phyloP scores from a whole-genome alignment of 1,284 basidiomycete genomes.

The Cryptococcus wingfieldii region DNA sequence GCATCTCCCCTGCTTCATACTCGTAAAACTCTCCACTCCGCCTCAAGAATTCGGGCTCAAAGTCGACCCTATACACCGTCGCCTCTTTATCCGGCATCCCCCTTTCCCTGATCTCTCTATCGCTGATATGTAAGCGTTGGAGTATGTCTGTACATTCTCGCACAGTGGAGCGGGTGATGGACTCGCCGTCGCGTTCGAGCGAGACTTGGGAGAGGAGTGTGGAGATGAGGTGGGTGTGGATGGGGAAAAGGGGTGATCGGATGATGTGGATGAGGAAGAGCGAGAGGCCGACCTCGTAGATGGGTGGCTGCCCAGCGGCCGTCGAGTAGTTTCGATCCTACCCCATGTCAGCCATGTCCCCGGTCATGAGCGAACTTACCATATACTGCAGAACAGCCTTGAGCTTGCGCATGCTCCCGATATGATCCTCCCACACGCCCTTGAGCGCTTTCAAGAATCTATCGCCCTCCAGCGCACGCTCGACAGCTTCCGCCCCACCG shows the following conservation, averaged over 20 bases:
- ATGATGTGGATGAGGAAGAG: conserved; percentile 85
- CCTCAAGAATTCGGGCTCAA: conserved; percentile 77
- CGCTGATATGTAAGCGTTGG: conserved; percentile 37
- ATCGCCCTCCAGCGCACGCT: conserved; percentile 63
- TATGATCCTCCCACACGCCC: conserved; percentile 92
- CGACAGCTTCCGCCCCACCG: conserved; percentile 41
- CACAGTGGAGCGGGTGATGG: conserved; percentile 85
- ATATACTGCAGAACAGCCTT: conserved; percentile 93
- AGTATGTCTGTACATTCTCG: conserved; percentile 88
- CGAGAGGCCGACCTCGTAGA: conserved; percentile 75
- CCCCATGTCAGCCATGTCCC: not conserved
- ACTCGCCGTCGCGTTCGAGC: conserved; percentile 85
- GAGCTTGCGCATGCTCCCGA: conserved; percentile 80
- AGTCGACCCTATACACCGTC: conserved; percentile 76
- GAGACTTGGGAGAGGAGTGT: conserved; percentile 83
- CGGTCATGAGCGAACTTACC: conserved; percentile 30
- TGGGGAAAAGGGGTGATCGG: conserved; percentile 59
- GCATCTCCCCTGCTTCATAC: conserved; percentile 65
- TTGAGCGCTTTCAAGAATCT: conserved; percentile 75
- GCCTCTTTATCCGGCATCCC: conserved; percentile 17
- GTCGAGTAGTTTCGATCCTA: conserved; percentile 86
- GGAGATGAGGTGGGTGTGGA: conserved; percentile 73
- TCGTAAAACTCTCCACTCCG: conserved; percentile 79
- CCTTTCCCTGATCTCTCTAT: conserved; percentile 30
- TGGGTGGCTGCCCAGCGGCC: conserved; percentile 66